phyloP scores from a whole-genome alignment of 2,329 filamentous ascomycete genomes.

The Colletotrichum cereale region DNA sequence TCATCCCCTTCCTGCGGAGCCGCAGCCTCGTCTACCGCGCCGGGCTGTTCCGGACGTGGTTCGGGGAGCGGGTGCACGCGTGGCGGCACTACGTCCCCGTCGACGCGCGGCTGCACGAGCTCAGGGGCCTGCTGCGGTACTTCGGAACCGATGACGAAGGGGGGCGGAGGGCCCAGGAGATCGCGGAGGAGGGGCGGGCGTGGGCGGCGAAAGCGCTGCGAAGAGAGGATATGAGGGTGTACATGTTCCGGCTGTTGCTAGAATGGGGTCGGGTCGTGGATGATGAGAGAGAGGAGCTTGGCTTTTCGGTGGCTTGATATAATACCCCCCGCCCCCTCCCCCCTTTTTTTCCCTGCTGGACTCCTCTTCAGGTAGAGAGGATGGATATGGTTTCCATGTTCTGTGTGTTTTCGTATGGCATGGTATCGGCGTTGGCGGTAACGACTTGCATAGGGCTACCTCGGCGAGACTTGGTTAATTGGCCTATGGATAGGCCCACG shows the following conservation, averaged over 20 bases:
- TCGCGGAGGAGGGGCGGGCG: constrained; percentile 46
- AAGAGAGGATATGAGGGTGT: constrained; percentile 80
- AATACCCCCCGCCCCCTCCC: too few relatives aligned
- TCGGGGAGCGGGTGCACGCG: constrained; percentile 69
- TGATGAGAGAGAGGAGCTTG: constrained; percentile 60
- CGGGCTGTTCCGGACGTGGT: constrained; percentile 74
- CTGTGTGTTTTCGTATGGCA: neutral
- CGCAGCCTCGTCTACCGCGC: constrained; percentile 68
- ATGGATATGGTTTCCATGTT: neutral
- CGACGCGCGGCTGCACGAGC: constrained; percentile 55
- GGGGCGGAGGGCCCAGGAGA: constrained; percentile 39
- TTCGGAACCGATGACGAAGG: constrained; percentile 41
- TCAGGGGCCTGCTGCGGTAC: constrained; percentile 40
- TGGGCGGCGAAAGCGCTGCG: constrained; percentile 71
- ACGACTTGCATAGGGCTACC: neutral
- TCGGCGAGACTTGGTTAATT: neutral
- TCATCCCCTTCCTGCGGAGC: constrained; percentile 63
- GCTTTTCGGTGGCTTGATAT: constrained; percentile 45
- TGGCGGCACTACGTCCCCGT: constrained; percentile 76
- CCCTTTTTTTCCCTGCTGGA: neutral
- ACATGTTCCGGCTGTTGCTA: constrained; percentile 77
- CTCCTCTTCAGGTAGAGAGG: neutral
- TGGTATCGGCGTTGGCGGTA: neutral
- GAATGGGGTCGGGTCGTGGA: constrained; percentile 77
- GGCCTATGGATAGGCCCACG: neutral